Base-by-base conservation (phyloP, 2,329 filamentous ascomycete species). In the Trichoderma citrinoviride region DNA sequence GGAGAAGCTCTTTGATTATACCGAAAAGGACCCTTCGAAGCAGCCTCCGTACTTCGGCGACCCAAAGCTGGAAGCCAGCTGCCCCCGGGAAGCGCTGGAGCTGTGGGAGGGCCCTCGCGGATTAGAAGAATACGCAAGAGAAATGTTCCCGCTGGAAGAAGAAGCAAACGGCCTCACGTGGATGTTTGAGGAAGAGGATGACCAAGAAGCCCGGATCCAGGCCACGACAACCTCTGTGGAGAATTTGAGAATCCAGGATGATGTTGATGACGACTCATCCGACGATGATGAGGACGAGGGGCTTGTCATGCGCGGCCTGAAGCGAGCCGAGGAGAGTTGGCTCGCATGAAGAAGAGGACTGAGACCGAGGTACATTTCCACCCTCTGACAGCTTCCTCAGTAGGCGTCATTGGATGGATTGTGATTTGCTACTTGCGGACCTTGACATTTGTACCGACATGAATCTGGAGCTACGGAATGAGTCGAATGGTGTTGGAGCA, bases 71-170 rank as follows among this genome's bases (percentile, higher is more conserved):
- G 87, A 89, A 68, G 77, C 77, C 2, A 86, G 83, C 68, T 90
- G 90, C 69, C 92, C 93, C 0, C 83, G 85, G 8, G 87, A 92
- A 70, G 91, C 93, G 1, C 81, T 94, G 67, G 85, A 90, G 70
- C 80, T 99, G 25, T 98, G 95, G 95, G 92, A 96, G 74, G 95
- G 93, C 4, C 92, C 92, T 70, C 85, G 95, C 62, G 91, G 92
- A 33, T 85, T 98, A 70, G 93, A 97, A 74, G 95, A 98, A 77
- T 99, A 98, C 75, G 94, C 94, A 1, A 85, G 91, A 55, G 95
- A 98, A 75, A 93, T 96, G 29, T 98, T 98, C 72, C 92, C 92
- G 0, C 84, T 97, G 14, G 95, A 99, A 77, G 95, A 99, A 78
- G 90, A 93, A 71, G 92, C 93, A 37, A 98, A 98, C 75, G 94